These are phyloP conservation scores for Tolypocladium sp. DNA, from an alignment of 2,329 filamentous ascomycete species.

Conservation along the genomic window DNA sequence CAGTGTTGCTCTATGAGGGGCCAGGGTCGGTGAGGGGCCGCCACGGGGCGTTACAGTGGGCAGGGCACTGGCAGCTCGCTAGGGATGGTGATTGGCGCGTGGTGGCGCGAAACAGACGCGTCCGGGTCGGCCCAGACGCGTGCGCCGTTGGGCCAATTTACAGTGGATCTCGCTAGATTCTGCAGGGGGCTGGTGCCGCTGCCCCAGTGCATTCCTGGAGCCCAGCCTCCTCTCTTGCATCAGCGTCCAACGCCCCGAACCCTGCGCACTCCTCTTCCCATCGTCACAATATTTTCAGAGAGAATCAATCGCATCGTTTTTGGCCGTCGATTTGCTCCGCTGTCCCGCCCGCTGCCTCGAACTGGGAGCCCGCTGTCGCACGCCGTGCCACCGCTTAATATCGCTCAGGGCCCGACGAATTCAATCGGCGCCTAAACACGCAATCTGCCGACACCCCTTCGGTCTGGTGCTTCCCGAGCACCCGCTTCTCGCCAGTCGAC, in stretches of 20 bases:
- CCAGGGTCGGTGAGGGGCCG: neutral
- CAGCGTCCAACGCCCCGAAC: slow-evolving; percentile 9
- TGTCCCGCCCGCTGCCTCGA: neutral
- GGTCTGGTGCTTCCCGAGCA: slow-evolving; percentile 5
- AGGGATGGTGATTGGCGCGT: slow-evolving; percentile 8
- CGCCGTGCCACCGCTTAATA: neutral
- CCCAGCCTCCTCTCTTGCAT: slow-evolving; percentile 12
- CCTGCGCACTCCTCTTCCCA: slow-evolving; percentile 9
- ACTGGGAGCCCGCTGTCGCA: neutral
- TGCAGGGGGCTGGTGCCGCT: slow-evolving; percentile 11
- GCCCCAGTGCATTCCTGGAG: slow-evolving; percentile 6
- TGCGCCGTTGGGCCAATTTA: neutral
- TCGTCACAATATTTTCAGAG: slow-evolving; percentile 9
- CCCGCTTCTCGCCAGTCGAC: slow-evolving; percentile 9
- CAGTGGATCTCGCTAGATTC: neutral
- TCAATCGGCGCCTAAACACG: neutral
- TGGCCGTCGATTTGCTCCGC: slow-evolving; percentile 2
- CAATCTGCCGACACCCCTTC: neutral
- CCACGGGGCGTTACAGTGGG: neutral
- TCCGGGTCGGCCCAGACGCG: neutral
- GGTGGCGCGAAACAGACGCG: slow-evolving; percentile 21
- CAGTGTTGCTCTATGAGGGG: neutral
- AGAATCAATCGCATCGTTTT: slow-evolving; percentile 1
- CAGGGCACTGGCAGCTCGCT: neutral
- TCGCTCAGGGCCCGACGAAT: neutral